Conservation (phyloP, 495 filamentous ascomycete species). For the Lasiosphaeriaceae sp. region DNA sequence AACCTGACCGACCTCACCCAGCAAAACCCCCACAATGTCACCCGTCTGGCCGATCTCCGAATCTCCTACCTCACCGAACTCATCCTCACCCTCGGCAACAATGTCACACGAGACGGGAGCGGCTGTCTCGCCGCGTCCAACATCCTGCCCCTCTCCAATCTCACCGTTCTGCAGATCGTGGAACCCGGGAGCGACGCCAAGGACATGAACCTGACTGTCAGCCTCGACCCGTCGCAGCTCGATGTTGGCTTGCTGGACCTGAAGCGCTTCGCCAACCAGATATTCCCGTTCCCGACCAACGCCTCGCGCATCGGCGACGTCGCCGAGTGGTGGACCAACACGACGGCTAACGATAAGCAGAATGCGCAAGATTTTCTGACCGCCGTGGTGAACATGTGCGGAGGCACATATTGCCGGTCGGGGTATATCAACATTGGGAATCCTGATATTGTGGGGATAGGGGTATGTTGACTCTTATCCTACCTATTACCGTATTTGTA, state of each 20-base stretch:
- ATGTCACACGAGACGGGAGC: constrained; percentile 21
- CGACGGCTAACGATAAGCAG: constrained; percentile 3
- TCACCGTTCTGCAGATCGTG: background rate
- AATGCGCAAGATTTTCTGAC: constrained; percentile 9
- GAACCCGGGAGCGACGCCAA: background rate
- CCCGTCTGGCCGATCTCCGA: constrained; percentile 7
- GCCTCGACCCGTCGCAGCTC: constrained; percentile 5
- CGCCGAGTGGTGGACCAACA: constrained; percentile 14
- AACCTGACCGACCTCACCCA: background rate
- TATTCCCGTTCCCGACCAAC: constrained; percentile 19
- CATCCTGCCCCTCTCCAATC: constrained; percentile 12
- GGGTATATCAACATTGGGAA: constrained; percentile 15
- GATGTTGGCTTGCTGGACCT: constrained; percentile 12
- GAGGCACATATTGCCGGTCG: constrained; percentile 11
- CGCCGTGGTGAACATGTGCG: constrained; percentile 10
- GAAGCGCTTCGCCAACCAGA: constrained; percentile 4
- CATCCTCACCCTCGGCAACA: constrained; percentile 22
- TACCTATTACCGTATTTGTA: too few species aligned
- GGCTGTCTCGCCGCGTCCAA: constrained; percentile 12
- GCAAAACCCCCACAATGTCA: constrained; percentile 5
- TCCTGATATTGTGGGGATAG: constrained; percentile 19
- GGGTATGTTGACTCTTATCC: constrained; percentile 1
- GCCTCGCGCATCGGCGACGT: constrained; percentile 15
- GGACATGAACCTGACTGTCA: constrained; percentile 1
- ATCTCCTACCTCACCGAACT: constrained; percentile 9